Conservation (phyloP, 345 rosid species). For the Cardamine occulta region DNA sequence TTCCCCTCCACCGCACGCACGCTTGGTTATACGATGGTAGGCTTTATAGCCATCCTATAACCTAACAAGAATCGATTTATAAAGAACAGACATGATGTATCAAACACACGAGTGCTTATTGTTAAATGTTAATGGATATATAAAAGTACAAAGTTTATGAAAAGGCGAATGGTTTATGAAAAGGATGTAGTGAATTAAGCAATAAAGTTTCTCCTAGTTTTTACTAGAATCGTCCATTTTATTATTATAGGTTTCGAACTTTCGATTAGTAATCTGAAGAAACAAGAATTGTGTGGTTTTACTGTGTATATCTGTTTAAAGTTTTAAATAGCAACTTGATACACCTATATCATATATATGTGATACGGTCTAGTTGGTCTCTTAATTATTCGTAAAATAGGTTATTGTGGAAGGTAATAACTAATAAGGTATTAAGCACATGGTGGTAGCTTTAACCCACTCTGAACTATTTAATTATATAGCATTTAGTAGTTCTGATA, state of each 20-base stretch:
- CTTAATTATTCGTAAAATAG: slow-evolving; percentile 17
- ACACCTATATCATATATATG: neutral
- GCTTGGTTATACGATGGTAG: slow-evolving; percentile 21
- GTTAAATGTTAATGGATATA: slow-evolving; percentile 19
- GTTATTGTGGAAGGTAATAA: slow-evolving; percentile 20
- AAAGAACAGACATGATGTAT: slow-evolving; percentile 29
- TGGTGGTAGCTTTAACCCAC: slow-evolving; percentile 19
- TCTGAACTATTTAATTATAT: neutral
- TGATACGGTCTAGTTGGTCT: slow-evolving; percentile 12
- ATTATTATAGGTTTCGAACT: slow-evolving; percentile 5
- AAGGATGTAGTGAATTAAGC: slow-evolving; percentile 31
- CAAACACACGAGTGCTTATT: slow-evolving; percentile 39
- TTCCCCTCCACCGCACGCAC: slow-evolving; percentile 26
- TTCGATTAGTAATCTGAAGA: neutral
- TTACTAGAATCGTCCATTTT: slow-evolving; percentile 7
- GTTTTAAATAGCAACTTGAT: neutral
- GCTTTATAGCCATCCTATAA: slow-evolving; percentile 37
- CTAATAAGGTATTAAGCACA: slow-evolving; percentile 29
- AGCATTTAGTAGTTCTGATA: slow-evolving; percentile 12
- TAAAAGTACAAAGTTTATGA: slow-evolving; percentile 7
- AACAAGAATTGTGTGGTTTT: slow-evolving; percentile 3
- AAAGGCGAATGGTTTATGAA: slow-evolving; percentile 26
- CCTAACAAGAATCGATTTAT: slow-evolving; percentile 32
- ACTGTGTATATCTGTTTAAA: neutral
- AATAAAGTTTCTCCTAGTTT: slow-evolving; percentile 33